Evolutionary conservation across 768 basidiomycete species (phyloP).

Genomic region (Hortiboletus flavorubellus): DNA sequence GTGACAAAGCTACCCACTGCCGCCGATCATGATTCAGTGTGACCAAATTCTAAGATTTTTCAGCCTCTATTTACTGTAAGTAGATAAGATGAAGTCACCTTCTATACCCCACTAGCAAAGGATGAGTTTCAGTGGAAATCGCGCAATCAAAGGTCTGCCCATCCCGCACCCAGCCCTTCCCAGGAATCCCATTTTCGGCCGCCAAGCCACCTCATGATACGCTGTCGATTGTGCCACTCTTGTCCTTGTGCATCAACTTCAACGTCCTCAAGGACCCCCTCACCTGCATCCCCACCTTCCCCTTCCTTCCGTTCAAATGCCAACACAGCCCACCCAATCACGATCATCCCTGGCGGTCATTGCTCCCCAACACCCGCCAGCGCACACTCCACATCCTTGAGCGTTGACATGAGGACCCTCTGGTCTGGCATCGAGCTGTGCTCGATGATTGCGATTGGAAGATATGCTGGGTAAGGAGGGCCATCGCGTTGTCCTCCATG

Average conservation of each 20-base stretch:
- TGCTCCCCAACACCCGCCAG: slow-evolving; percentile 79
- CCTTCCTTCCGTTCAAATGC: slow-evolving; percentile 43
- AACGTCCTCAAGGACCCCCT: slow-evolving; percentile 64
- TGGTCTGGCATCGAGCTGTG: slow-evolving; percentile 95
- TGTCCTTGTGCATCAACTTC: slow-evolving; percentile 26
- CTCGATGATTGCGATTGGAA: slow-evolving; percentile 92
- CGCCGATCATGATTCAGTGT: background rate
- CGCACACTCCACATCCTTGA: slow-evolving; percentile 66
- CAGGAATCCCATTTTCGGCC: slow-evolving; percentile 54
- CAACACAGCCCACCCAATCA: slow-evolving; percentile 89
- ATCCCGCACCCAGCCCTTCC: slow-evolving; percentile 57
- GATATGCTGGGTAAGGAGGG: slow-evolving; percentile 62
- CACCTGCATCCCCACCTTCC: slow-evolving; percentile 53
- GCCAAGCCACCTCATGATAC: slow-evolving; percentile 60
- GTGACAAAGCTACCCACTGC: background rate
- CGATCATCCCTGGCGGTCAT: slow-evolving; percentile 93
- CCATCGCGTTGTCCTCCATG: slow-evolving; percentile 47
- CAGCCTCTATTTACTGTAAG: too few relatives aligned
- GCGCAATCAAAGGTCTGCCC: slow-evolving; percentile 27
- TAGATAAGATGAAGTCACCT: too few relatives aligned
- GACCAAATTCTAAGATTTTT: too few relatives aligned
- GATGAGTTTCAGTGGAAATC: background rate
- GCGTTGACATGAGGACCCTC: slow-evolving; percentile 73
- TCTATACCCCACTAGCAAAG: too few relatives aligned
- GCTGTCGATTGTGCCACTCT: slow-evolving; percentile 32